Conservation (phyloP, 2,329 filamentous ascomycete genomes). For the Dothidotthia symphoricarpi region DNA sequence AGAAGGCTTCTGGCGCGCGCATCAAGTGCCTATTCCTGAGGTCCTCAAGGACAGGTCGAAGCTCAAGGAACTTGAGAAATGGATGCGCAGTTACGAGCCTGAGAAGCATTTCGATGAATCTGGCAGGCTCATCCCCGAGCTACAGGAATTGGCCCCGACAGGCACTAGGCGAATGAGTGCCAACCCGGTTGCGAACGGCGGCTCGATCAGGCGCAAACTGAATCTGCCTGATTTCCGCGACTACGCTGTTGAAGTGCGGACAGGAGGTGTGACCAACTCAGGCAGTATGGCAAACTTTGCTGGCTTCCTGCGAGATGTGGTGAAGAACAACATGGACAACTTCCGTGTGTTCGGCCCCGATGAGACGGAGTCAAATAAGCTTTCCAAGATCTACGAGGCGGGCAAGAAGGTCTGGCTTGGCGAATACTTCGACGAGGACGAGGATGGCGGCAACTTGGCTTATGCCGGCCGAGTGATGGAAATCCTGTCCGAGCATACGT, state of each 20-base stretch:
- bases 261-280: slow-evolving; percentile 56
- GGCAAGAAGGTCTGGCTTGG: slow-evolving; percentile 80
- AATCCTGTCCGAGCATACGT: slow-evolving; percentile 78
- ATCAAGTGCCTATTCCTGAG: slow-evolving; percentile 74
- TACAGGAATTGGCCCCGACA: slow-evolving; percentile 63
- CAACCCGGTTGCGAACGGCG: slow-evolving; percentile 73
- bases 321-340: slow-evolving; percentile 62
- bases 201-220: slow-evolving; percentile 64
- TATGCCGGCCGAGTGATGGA: slow-evolving; percentile 73
- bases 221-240: slow-evolving; percentile 67
- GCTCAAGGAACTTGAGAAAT: slow-evolving; percentile 67
- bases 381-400: slow-evolving; percentile 67
- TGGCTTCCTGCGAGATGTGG: slow-evolving; percentile 64
- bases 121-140: slow-evolving; percentile 62
- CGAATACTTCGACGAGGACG: slow-evolving; percentile 74
- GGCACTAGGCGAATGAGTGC: slow-evolving; percentile 72
- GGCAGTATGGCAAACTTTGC: slow-evolving; percentile 71
- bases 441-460: slow-evolving; percentile 70
- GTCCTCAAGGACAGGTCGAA: slow-evolving; percentile 64
- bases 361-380: slow-evolving; percentile 80
- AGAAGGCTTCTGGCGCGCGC: slow-evolving; percentile 74
- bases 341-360: slow-evolving; percentile 79
- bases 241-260: slow-evolving; percentile 63
- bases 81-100: slow-evolving; percentile 75
- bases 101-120: slow-evolving; percentile 66